phyloP scores from a whole-genome alignment of 768 basidiomycete species.

The Suillus clintonianus region DNA sequence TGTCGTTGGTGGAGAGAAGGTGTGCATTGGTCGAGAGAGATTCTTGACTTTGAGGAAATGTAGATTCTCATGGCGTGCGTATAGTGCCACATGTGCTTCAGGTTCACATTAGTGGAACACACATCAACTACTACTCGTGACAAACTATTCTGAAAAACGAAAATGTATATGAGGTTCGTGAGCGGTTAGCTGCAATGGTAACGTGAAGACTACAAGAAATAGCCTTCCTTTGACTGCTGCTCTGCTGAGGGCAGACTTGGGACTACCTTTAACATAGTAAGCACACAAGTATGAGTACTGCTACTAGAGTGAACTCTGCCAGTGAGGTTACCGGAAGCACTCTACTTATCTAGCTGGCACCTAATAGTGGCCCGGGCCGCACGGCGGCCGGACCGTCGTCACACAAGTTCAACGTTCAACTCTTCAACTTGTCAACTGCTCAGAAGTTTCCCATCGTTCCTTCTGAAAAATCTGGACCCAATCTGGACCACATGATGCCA shows the following conservation, averaged over 20 bases:
- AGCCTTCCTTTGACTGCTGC: too few species aligned
- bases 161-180: too few species aligned
- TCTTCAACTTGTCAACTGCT: not conserved
- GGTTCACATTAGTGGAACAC: not conserved
- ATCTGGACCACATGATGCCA: not conserved
- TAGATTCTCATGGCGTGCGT: not conserved
- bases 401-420: too few species aligned
- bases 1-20: conserved; percentile 1
- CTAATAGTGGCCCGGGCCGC: too few species aligned
- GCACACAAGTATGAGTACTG: not conserved
- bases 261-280: too few species aligned
- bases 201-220: too few species aligned
- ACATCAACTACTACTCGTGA: not conserved
- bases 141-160: not conserved
- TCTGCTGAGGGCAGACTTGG: too few species aligned
- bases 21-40: not conserved
- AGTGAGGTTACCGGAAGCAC: not conserved
- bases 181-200: too few species aligned
- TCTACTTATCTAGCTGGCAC: not conserved
- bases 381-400: not conserved
- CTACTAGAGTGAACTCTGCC: not conserved
- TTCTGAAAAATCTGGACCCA: not conserved
- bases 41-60: not conserved
- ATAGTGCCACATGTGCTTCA: not conserved
- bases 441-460: not conserved